A percentile compares a stretch with the other conserved stretches of the same genome.
Conservation (phyloP, 2,329 filamentous ascomycete species). For the Ophiostoma novo-ulmi region DNA sequence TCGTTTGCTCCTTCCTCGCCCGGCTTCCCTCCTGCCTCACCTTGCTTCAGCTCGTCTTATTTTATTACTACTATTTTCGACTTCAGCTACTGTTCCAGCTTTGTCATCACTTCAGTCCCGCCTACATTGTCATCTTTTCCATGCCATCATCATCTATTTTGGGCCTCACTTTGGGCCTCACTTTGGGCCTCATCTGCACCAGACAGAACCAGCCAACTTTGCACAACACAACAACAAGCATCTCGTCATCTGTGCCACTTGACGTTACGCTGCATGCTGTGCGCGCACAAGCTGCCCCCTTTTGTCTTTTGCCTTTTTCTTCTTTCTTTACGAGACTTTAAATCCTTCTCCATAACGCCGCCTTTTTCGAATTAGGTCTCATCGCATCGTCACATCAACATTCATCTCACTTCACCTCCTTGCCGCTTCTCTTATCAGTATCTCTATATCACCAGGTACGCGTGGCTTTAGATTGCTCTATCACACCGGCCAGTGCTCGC, state of each 20-base stretch:
- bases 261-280: constrained; percentile 15
- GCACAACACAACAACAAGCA: background rate
- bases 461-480: background rate
- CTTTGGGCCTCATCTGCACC: no score
- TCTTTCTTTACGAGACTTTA: background rate
- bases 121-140: background rate
- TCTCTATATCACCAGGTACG: background rate
- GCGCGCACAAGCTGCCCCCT: constrained; percentile 5
- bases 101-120: background rate
- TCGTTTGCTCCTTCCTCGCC: constrained; percentile 13
- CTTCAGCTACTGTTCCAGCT: background rate
- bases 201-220: no score
- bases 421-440: background rate
- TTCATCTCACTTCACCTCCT: background rate
- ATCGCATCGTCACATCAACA: background rate
- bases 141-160: background rate
- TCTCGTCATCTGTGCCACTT: constrained; percentile 13
- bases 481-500: background rate
- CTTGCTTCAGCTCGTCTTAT: background rate
- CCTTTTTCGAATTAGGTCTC: background rate
- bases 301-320: background rate
- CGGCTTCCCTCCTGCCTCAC: background rate
- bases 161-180: background rate
- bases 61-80: background rate
- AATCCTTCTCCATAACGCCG: background rate